Conservation (phyloP, 345 rosid genomes). For the Populus alba region DNA sequence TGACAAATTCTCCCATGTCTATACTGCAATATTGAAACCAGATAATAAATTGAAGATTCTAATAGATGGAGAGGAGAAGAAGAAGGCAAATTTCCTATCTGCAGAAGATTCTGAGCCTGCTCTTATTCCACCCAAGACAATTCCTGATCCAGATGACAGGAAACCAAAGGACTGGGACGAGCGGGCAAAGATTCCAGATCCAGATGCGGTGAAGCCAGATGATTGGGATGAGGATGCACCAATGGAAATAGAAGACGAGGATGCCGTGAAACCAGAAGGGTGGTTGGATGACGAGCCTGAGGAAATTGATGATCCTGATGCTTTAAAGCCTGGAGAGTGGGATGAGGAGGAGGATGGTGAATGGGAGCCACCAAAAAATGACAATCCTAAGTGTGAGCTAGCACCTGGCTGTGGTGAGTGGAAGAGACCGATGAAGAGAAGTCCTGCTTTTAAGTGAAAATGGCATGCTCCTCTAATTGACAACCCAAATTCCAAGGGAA, state of each 20-base stretch:
- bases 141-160: conserved; percentile 88
- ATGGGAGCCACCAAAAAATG: conserved; percentile 84
- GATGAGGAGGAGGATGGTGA: conserved; percentile 92
- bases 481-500: conserved; percentile 79
- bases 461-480: conserved; percentile 75
- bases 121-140: conserved; percentile 68
- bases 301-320: conserved; percentile 86
- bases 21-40: conserved; percentile 70
- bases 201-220: conserved; percentile 67
- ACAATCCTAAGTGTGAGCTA: conserved; percentile 68
- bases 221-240: conserved; percentile 97
- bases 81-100: conserved; percentile 64
- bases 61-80: conserved; percentile 80
- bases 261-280: conserved; percentile 85
- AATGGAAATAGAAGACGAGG: conserved; percentile 74
- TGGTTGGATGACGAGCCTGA: conserved; percentile 91
- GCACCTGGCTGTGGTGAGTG: conserved; percentile 87
- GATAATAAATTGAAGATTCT: conserved; percentile 60
- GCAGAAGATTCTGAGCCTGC: conserved; percentile 76
- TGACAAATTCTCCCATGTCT: conserved; percentile 76
- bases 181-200: conserved; percentile 70
- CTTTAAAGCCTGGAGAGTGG: conserved; percentile 85
- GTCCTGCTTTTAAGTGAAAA: conserved; percentile 83
- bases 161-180: conserved; percentile 91
- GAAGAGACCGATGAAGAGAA: conserved; percentile 75